Evolutionary conservation across 108 stramenopile species (phyloP), one percentile per base, ranked within the genome.

Genomic region (Cyclotella choctawhatcheeana): DNA sequence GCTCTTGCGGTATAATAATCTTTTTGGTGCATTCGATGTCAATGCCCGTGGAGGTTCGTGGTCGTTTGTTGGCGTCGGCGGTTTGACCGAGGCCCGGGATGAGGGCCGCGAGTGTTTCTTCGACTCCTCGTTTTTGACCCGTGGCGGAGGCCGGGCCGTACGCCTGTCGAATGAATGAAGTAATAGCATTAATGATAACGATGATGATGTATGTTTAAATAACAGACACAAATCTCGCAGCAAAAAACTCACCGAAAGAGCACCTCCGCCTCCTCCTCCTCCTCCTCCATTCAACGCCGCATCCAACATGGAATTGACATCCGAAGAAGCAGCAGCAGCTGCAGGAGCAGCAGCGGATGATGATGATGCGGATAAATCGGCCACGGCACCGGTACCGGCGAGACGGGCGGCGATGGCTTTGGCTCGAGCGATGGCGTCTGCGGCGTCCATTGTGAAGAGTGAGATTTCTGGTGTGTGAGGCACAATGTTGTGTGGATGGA

Each of bases 341-440:
- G 29, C 29, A 34, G 33, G 71, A 27, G 51, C 16, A 44, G 20
- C 62, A n/a, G n/a, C n/a, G n/a, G n/a, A n/a, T n/a, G n/a, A n/a
- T n/a, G n/a, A n/a, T n/a, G n/a, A n/a, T n/a, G n/a, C n/a, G n/a
- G n/a, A n/a, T 35, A 34, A 64, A 44, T 51, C 74, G 43, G 79
- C 58, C 6, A 35, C 56, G 37, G 63, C 80, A 34, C 67, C 69
- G n/a, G 48, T 61, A 6, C 87, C 85, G 4, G 79, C 76, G 45
- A 94, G 77, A 5, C 88, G 83, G 32, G 91, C 89, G 10, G 93
- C 93, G 67, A 95, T 91, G 29, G 85, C 90, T 75, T 87, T 92
- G 69, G 93, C 93, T 44, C 84, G 74, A 40, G 86, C 79, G 8
- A 91, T 72, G 31, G 93, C 93, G 48, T 95, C 91, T 45, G 79